Percentiles rank a stretch among this genome's conserved stretches.
phyloP scores from a whole-genome alignment of 176 grass and related monocot genomes.

The Poa annua region DNA sequence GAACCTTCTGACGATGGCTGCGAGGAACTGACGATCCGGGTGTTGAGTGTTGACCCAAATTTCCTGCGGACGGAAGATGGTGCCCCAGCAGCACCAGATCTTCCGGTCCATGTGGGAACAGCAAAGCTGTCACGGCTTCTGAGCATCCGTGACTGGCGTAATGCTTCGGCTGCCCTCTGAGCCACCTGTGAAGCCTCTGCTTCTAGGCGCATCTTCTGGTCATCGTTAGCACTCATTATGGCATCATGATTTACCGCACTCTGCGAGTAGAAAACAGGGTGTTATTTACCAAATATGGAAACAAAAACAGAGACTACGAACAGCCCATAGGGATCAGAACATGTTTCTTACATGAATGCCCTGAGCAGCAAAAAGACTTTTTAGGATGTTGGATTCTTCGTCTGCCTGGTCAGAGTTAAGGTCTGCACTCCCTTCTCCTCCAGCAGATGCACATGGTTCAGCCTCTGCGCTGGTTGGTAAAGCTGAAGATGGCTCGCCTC shows the following conservation, averaged over 20 bases:
- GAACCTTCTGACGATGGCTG: conserved; percentile 51
- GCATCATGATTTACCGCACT: conserved; percentile 94
- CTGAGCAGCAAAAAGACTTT: conserved; percentile 74
- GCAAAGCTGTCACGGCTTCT: conserved; percentile 76
- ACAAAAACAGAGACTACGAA: background rate
- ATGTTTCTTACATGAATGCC: conserved; percentile 82
- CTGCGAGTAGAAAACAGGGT: conserved; percentile 35
- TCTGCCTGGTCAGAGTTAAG: conserved; percentile 43
- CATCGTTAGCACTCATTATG: conserved; percentile 82
- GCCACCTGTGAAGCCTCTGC: conserved; percentile 81
- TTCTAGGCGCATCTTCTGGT: conserved; percentile 76
- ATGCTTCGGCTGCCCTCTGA: conserved; percentile 81
- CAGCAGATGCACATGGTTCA: conserved; percentile 32
- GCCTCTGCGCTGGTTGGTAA: conserved; percentile 26
- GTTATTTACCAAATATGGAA: conserved; percentile 31
- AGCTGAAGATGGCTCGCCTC: conserved; percentile 26
- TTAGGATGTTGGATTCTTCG: conserved; percentile 75
- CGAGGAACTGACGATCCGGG: conserved; percentile 39
- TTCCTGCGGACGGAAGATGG: conserved; percentile 53
- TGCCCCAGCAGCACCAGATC: conserved; percentile 72
- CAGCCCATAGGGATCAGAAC: background rate
- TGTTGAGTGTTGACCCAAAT: conserved; percentile 79
- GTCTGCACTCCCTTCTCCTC: conserved; percentile 45
- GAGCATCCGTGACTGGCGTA: conserved; percentile 72
- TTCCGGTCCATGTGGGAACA: conserved; percentile 89